Base-by-base conservation (phyloP, 2,329 filamentous ascomycete species). In the Ramularia endophylla region DNA sequence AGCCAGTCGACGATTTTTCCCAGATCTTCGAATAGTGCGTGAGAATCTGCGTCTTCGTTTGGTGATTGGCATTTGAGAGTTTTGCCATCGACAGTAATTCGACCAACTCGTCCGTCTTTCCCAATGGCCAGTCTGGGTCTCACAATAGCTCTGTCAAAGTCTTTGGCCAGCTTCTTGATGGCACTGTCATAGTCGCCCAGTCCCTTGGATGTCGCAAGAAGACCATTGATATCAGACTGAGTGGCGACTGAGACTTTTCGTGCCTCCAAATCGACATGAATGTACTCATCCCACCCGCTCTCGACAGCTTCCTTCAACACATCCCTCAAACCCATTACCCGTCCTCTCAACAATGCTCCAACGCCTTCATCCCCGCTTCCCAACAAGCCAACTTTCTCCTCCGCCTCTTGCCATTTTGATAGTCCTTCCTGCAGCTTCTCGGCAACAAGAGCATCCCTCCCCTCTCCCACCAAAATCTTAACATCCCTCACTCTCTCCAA, bases 241-340 rank as follows among this genome's bases (percentile, higher is more conserved):
- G 94, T 73, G 0, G 68, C 72, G 6, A 92, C 65, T 3, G 17
- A 11, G 7, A 20, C 32, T 33, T 65, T 71, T 7, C 70, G 67
- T 7, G 68, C 64, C 16, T 75, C 68, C 1, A 69, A 62, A 55
- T 90, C 78, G 13, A 88, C 68, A 31, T 90, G 68, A 0, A 73
- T 68, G 44, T 77, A 75, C 86, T 87, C 68, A 43, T 76, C 75
- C 87, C 88, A 95, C n/a, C 81, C 74, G 40, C 72, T 70, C 31
- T 78, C 75, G 28, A 92, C 74, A 7, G 78, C 76, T 29, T 83
- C 76, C 43, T 80, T 75, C 16, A 92, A 74, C 15, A 76, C 72
- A 2, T 75, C 72, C 47, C 81, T 81, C 42, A 94, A 67, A 54
- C 81, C 78, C 18, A 78, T 78, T 2, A 78, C 74, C 48, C 82